These are phyloP conservation scores for Thuidium tamariscinum DNA, from an alignment of 225 moss, liverwort and hornwort species.

Conservation along the genomic window DNA sequence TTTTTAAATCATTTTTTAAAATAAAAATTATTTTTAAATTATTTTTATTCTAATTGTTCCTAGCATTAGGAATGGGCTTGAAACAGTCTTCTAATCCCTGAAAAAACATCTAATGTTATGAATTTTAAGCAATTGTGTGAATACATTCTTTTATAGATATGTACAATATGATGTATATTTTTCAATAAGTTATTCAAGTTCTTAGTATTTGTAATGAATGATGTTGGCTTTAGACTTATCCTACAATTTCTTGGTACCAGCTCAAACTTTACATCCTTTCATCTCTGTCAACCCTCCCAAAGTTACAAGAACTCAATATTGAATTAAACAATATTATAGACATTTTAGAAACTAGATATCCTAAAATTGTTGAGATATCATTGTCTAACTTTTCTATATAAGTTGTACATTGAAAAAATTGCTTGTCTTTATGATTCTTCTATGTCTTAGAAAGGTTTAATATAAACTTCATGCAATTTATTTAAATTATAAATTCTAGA, in stretches of 20 bases:
- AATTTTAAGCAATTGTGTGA: neutral
- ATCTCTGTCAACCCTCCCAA: neutral
- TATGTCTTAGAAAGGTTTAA: neutral
- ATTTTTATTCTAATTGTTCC: no score
- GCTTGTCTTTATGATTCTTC: neutral
- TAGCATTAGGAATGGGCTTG: no score
- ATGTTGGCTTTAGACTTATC: slow-evolving; percentile 2
- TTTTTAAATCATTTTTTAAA: no score
- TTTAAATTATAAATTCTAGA: neutral
- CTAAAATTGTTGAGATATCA: neutral
- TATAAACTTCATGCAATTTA: neutral
- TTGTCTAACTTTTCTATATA: neutral
- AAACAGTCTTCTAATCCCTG: no score
- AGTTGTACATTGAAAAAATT: neutral
- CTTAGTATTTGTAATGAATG: neutral
- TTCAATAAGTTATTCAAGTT: neutral
- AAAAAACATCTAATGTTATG: neutral
- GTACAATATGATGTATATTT: neutral
- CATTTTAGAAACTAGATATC: neutral
- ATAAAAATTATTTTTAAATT: no score
- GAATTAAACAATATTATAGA: neutral
- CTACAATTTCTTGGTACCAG: neutral
- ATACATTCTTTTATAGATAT: neutral
- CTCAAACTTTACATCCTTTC: neutral
- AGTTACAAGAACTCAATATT: neutral